Conservation (phyloP, 371 early-diverging fungal genomes). For the Mortierella sp. region DNA sequence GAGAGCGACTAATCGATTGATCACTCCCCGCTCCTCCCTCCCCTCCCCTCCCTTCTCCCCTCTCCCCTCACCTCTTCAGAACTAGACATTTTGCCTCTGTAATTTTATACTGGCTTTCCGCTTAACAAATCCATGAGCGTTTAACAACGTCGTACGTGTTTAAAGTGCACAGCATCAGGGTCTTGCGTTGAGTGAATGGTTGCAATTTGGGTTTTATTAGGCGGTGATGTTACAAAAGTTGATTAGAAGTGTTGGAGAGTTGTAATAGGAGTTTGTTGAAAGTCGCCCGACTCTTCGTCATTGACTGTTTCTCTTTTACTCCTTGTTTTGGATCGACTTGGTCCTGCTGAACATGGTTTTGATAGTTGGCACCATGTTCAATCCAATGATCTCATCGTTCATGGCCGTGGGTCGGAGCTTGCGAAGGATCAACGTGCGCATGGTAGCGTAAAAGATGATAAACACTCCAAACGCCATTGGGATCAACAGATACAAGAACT, state of each 20-base stretch:
- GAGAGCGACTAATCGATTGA: too few species aligned
- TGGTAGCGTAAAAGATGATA: conserved; percentile 77
- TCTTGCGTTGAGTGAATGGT: too few species aligned
- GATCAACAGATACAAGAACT: conserved; percentile 80
- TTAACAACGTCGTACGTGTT: too few species aligned
- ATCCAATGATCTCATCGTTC: conserved; percentile 81
- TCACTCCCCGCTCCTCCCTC: too few species aligned
- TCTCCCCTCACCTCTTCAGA: conserved; percentile 9
- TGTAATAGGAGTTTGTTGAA: too few species aligned
- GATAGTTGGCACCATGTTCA: conserved; percentile 75
- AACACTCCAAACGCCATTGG: conserved; percentile 81
- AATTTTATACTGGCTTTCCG: neutral
- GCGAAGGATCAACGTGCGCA: conserved; percentile 70
- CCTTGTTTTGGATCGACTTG: conserved; percentile 30
- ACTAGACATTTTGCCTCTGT: neutral
- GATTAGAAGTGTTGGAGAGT: too few species aligned
- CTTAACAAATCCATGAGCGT: too few species aligned
- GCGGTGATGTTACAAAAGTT: too few species aligned
- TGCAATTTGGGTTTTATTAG: too few species aligned
- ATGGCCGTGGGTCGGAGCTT: conserved; percentile 67
- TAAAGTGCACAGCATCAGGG: too few species aligned
- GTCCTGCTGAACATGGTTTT: conserved; percentile 42
- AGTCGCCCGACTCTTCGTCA: too few species aligned
- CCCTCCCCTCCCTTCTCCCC: too few species aligned
- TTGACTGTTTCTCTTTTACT: neutral